phyloP scores from a whole-genome alignment of 495 filamentous ascomycete genomes.

The Eremomyces bilateralis region DNA sequence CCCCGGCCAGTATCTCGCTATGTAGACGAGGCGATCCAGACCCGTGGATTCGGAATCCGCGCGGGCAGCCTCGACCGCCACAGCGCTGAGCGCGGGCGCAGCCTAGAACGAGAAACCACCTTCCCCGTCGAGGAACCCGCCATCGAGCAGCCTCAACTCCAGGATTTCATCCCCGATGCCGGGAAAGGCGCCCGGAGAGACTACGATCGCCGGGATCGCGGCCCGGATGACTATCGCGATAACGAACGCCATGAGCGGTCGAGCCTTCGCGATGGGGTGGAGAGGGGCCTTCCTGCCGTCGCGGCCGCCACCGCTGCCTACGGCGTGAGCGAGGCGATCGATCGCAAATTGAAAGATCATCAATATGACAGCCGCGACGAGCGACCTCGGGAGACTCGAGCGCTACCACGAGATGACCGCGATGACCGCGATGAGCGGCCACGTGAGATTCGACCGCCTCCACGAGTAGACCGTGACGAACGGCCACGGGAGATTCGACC shows the following conservation, averaged over 20 bases:
- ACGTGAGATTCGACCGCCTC: too few relatives aligned
- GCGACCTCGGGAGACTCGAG: too few relatives aligned
- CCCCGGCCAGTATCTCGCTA: conserved; percentile 5
- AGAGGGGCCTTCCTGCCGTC: neutral
- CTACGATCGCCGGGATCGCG: conserved; percentile 4
- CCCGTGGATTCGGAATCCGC: conserved; percentile 21
- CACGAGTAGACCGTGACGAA: too few relatives aligned
- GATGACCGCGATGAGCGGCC: too few relatives aligned
- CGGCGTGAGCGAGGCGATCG: neutral
- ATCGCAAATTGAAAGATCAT: conserved; percentile 5
- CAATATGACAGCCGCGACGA: too few relatives aligned
- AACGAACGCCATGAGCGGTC: conserved; percentile 5
- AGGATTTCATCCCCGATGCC: neutral
- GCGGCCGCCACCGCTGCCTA: neutral
- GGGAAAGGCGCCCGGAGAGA: neutral
- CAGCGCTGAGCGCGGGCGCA: too few relatives aligned
- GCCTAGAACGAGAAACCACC: too few relatives aligned
- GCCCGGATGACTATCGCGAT: conserved; percentile 8
- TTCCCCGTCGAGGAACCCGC: neutral
- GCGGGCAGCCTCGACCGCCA: conserved; percentile 10
- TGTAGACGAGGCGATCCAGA: conserved; percentile 13
- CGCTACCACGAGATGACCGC: too few relatives aligned
- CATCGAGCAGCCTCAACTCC: neutral
- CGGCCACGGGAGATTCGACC: neutral
- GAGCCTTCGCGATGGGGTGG: too few relatives aligned